Base-by-base conservation (phyloP, 1,139 yeast genomes). In the Saccharomyces hybrid region DNA sequence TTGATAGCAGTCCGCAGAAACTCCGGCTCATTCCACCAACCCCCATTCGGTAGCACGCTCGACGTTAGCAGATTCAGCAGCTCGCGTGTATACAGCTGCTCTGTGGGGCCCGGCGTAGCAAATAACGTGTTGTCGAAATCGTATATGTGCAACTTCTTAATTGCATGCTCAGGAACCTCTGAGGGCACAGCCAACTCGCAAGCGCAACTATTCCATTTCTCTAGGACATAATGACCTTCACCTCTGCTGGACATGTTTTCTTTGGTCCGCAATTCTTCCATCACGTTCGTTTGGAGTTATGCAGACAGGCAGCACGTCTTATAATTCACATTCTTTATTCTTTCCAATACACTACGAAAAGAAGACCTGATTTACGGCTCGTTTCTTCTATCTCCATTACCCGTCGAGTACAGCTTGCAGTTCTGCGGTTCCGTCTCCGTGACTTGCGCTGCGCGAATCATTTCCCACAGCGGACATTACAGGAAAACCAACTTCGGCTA, bases 111-210 rank as follows among this genome's bases (percentile, higher is more conserved):
- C 1, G 81, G 81, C 2, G 80, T 72, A 31, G 64, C 60, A 60
- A 76, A 77, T 16, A 78, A 61, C 0, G 81, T 76, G 50, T 76
- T 74, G 60, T 78, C 82, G 57, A 78, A 78, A 58, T 78, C 81
- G 59, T 75, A 78, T 14, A 78, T 64, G 58, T 76, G 78, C 3
- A 78, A 60, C 42, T 63, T 65, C 41, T 54, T 64, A 16, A 72
- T 62, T 5, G 49, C 54, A 1, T 46, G 28, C 11, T 38, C 42
- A 29, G 23, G 52, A 23, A 48, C 47, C 7, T 49, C 34, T 3
- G 49, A 34, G 3, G 67, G 67, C 16, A 59, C 44, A 19, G 54
- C 52, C 29, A 65, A 48, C 16, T 55, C 57, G 8, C 52, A 53
- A 2, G 57, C 57, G 50, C 66, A 58, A 48, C 70, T 66, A 47